A percentile compares a stretch with the other conserved stretches of the same genome.
These are phyloP conservation scores for Penicillium digitatum DNA, from an alignment of 2,329 filamentous ascomycete species.

Conservation along the genomic window DNA sequence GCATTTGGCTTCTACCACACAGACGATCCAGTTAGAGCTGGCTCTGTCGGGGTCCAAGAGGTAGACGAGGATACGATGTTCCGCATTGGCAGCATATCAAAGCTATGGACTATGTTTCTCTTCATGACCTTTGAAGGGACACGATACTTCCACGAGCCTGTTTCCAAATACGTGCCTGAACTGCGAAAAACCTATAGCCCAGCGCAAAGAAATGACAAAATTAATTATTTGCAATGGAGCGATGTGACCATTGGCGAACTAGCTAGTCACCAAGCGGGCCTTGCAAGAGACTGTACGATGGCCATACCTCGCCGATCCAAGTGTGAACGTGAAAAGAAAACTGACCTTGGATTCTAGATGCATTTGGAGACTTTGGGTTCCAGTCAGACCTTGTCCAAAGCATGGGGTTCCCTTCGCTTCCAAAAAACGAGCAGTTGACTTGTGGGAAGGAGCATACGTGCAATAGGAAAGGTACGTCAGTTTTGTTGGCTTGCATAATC, in stretches of 20 bases:
- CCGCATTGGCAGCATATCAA: constrained; percentile 44
- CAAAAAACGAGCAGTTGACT: constrained; percentile 6
- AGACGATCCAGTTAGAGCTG: constrained; percentile 26
- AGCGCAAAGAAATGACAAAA: not conserved
- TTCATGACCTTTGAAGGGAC: constrained; percentile 30
- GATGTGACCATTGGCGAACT: constrained; percentile 39
- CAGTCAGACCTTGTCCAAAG: constrained; percentile 2
- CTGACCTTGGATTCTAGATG: constrained; percentile 7
- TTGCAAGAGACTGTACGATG: constrained; percentile 36
- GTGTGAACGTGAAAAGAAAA: not conserved
- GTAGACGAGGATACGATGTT: constrained; percentile 44
- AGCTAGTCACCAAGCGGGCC: constrained; percentile 37
- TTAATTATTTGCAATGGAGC: constrained; percentile 9
- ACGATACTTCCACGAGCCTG: constrained; percentile 18
- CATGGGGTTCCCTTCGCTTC: constrained; percentile 14
- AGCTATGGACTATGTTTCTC: constrained; percentile 41
- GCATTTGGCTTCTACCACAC: constrained; percentile 32
- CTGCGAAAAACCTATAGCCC: constrained; percentile 5
- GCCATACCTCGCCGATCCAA: not conserved
- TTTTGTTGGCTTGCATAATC: not conserved
- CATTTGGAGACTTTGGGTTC: constrained; percentile 10
- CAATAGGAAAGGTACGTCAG: constrained; percentile 9
- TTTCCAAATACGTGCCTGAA: constrained; percentile 28
- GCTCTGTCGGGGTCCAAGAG: constrained; percentile 30
- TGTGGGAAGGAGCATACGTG: constrained; percentile 11